Evolutionary conservation across 441 rosid genomes (phyloP).

Genomic region (Eutrema salsugineum): DNA sequence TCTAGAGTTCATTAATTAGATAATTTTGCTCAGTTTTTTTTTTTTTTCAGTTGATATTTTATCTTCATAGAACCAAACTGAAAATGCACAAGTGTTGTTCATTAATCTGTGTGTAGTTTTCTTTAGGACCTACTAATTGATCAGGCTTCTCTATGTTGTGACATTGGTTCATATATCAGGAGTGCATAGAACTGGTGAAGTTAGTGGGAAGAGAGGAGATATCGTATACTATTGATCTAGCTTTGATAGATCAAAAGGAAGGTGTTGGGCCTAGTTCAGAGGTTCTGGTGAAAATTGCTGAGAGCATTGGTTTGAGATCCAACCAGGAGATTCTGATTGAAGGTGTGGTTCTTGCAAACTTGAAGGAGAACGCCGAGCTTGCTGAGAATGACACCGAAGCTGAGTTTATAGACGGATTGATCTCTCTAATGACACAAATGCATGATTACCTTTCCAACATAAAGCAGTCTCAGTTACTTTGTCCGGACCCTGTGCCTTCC

Average conservation of each 20-base stretch:
- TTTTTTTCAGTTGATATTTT: neutral
- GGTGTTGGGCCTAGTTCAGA: conserved; percentile 58
- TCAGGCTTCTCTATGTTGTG: neutral
- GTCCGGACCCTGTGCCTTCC: conserved; percentile 70
- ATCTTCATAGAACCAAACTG: neutral
- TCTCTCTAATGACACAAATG: conserved; percentile 57
- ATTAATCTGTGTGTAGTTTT: neutral
- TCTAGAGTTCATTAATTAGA: neutral
- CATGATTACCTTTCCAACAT: conserved; percentile 61
- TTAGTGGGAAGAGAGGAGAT: conserved; percentile 51
- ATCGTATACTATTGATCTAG: conserved; percentile 49
- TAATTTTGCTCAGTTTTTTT: neutral
- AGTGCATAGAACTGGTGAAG: conserved; percentile 61
- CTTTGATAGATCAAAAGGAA: conserved; percentile 51
- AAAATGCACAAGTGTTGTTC: neutral
- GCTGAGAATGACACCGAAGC: conserved; percentile 56
- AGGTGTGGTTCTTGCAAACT: conserved; percentile 75
- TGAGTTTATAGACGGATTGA: conserved; percentile 61
- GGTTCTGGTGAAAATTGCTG: conserved; percentile 58
- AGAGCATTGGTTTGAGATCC: conserved; percentile 65
- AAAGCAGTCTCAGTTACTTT: conserved; percentile 59
- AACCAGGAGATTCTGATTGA: conserved; percentile 92
- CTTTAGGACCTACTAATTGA: neutral
- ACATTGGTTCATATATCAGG: conserved; percentile 42
- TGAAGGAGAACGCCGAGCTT: conserved; percentile 82